phyloP scores from a whole-genome alignment of 805 yeast genomes.

The Clavispora santaluciae region DNA sequence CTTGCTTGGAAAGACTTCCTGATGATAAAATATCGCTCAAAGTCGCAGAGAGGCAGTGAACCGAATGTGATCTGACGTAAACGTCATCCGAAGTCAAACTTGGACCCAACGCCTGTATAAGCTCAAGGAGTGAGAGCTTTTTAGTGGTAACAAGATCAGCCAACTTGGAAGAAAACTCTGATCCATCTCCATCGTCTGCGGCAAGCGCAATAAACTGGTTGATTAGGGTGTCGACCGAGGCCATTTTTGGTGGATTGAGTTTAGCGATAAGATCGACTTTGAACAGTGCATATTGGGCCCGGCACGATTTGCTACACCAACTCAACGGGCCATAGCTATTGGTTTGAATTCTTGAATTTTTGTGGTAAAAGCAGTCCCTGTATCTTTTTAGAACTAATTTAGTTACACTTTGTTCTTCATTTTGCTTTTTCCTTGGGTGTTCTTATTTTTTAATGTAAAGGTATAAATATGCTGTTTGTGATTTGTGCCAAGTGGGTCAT shows the following conservation, averaged over 20 bases:
- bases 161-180: conserved; percentile 19
- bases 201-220: conserved; percentile 34
- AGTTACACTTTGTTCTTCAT: too few species aligned
- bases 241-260: not conserved
- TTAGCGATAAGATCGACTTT: not conserved
- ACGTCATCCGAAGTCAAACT: conserved; percentile 58
- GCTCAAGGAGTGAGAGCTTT: conserved; percentile 40
- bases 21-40: conserved; percentile 23
- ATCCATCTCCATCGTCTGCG: conserved; percentile 22
- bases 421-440: too few species aligned
- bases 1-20: conserved; percentile 34
- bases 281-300: not conserved
- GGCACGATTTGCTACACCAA: not conserved
- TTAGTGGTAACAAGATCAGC: conserved; percentile 18
- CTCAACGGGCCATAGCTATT: not conserved
- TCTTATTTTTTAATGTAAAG: not conserved
- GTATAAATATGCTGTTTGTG: too few species aligned
- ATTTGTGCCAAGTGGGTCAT: too few species aligned
- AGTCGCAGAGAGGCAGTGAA: conserved; percentile 37
- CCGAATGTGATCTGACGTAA: conserved; percentile 42
- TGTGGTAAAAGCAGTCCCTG: too few species aligned
- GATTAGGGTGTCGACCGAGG: conserved; percentile 20
- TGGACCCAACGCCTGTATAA: conserved; percentile 58
- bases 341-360: not conserved
- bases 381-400: too few species aligned